A percentile compares a stretch with the other conserved stretches of the same genome.
phyloP scores from a whole-genome alignment of 768 basidiomycete genomes.

The Gautieria morchelliformis region DNA sequence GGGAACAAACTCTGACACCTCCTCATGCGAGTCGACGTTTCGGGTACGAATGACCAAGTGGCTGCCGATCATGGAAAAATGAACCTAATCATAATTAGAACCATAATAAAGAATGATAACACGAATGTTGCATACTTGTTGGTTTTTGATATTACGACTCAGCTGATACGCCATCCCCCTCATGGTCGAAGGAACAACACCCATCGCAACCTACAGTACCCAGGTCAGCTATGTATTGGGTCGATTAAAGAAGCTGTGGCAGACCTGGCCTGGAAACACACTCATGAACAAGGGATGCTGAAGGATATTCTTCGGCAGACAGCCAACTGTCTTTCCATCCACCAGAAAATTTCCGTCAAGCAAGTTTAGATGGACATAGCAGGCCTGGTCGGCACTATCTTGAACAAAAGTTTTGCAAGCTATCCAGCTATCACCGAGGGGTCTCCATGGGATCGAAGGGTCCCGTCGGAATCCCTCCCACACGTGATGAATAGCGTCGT shows the following conservation, averaged over 20 bases:
- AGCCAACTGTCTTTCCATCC: slow-evolving; percentile 30
- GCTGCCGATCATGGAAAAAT: slow-evolving; percentile 17
- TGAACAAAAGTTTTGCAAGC: slow-evolving; percentile 14
- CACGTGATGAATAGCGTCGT: slow-evolving; percentile 19
- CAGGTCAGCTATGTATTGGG: slow-evolving; percentile 4
- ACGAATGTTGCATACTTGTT: slow-evolving; percentile 14
- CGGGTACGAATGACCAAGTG: slow-evolving; percentile 25
- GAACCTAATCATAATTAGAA: slow-evolving; percentile 18
- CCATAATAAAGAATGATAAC: background rate
- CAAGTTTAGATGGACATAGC: slow-evolving; percentile 29
- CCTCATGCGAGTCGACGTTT: background rate
- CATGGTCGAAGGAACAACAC: slow-evolving; percentile 26
- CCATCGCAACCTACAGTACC: slow-evolving; percentile 11
- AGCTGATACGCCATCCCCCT: slow-evolving; percentile 26
- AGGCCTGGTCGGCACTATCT: slow-evolving; percentile 14
- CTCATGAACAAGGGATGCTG: slow-evolving; percentile 15
- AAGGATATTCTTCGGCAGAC: slow-evolving; percentile 26
- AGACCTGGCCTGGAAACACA: background rate
- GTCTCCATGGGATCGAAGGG: slow-evolving; percentile 8
- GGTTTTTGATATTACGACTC: slow-evolving; percentile 12
- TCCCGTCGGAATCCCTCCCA: slow-evolving; percentile 24
- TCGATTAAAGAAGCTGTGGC: background rate
- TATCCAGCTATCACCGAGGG: slow-evolving; percentile 15
- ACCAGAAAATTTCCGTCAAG: slow-evolving; percentile 33
- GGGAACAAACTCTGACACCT: slow-evolving; percentile 28